phyloP scores from a whole-genome alignment of 2,329 filamentous ascomycete genomes.

The Aspergillus quadrilineatus region DNA sequence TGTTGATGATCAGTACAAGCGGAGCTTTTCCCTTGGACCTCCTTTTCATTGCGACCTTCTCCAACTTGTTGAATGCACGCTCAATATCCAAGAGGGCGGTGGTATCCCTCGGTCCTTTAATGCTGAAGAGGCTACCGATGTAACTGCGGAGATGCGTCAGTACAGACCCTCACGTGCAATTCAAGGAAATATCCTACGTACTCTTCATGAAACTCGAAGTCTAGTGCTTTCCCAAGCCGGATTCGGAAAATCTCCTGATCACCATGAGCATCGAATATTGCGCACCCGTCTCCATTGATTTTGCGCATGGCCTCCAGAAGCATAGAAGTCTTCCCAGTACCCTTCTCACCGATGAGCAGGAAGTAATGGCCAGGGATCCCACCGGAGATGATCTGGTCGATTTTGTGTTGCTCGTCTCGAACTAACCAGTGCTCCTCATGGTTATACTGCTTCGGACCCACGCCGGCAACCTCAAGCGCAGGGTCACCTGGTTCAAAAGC shows the following conservation, averaged over 20 bases:
- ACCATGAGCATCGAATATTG: slow-evolving; percentile 95
- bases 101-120: slow-evolving; percentile 86
- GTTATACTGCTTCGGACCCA: slow-evolving; percentile 39
- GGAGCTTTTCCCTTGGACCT: slow-evolving; percentile 64
- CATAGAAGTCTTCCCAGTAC: slow-evolving; percentile 96
- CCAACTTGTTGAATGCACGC: slow-evolving; percentile 93
- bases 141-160: slow-evolving; percentile 34
- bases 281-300: slow-evolving; percentile 80
- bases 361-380: slow-evolving; percentile 78
- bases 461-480: slow-evolving; percentile 74
- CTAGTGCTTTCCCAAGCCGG: slow-evolving; percentile 84
- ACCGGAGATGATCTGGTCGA: slow-evolving; percentile 82
- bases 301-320: slow-evolving; percentile 93
- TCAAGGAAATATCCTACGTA: slow-evolving; percentile 67
- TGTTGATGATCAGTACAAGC: slow-evolving; percentile 90
- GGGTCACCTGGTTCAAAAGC: slow-evolving; percentile 92
- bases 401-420: slow-evolving; percentile 74
- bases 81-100: slow-evolving; percentile 94
- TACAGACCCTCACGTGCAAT: neutral
- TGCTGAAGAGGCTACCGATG: slow-evolving; percentile 93
- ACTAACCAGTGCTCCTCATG: slow-evolving; percentile 71
- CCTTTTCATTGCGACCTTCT: slow-evolving; percentile 78
- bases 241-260: slow-evolving; percentile 95
- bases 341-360: slow-evolving; percentile 90
- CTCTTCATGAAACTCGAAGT: slow-evolving; percentile 97